A percentile compares a stretch with the other conserved stretches of the same genome.
Conservation (phyloP, 192 early-diverging fungal species). For the Chytriomyces sp. region DNA sequence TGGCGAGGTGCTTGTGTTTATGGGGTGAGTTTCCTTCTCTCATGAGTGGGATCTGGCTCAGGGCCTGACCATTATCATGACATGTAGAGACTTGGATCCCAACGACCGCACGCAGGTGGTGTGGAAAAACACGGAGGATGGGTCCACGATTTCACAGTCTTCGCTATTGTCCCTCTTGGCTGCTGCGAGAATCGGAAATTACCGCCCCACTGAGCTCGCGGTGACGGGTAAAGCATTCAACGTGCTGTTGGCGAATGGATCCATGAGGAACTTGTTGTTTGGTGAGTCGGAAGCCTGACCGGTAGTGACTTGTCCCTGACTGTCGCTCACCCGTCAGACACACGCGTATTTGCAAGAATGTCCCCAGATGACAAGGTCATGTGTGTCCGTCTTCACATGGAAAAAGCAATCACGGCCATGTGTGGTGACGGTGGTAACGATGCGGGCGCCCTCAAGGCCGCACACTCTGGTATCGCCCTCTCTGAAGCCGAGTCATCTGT, state of each 20-base stretch:
- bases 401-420: constrained; percentile 78
- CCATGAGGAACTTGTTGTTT: constrained; percentile 59
- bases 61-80: no score
- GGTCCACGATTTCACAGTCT: background rate
- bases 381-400: constrained; percentile 77
- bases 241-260: constrained; percentile 38
- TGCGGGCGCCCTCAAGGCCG: constrained; percentile 77
- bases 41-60: no score
- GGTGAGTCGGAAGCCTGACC: constrained; percentile 14
- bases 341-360: constrained; percentile 79
- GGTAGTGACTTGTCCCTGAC: background rate
- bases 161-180: background rate
- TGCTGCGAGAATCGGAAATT: constrained; percentile 13
- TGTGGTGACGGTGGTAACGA: constrained; percentile 90
- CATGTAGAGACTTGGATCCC: constrained; percentile 63
- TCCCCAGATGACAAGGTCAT: constrained; percentile 75
- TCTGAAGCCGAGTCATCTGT: constrained; percentile 82
- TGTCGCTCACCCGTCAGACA: constrained; percentile 41
- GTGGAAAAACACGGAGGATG: constrained; percentile 36
- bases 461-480: constrained; percentile 80
- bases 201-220: constrained; percentile 63
- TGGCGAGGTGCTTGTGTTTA: constrained; percentile 54
- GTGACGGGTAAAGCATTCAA: constrained; percentile 73
- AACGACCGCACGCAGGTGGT: constrained; percentile 30
- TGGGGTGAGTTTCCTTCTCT: constrained; percentile 22